Base-by-base conservation (phyloP, 2,329 filamentous ascomycete genomes). In the Cladosporium velox region DNA sequence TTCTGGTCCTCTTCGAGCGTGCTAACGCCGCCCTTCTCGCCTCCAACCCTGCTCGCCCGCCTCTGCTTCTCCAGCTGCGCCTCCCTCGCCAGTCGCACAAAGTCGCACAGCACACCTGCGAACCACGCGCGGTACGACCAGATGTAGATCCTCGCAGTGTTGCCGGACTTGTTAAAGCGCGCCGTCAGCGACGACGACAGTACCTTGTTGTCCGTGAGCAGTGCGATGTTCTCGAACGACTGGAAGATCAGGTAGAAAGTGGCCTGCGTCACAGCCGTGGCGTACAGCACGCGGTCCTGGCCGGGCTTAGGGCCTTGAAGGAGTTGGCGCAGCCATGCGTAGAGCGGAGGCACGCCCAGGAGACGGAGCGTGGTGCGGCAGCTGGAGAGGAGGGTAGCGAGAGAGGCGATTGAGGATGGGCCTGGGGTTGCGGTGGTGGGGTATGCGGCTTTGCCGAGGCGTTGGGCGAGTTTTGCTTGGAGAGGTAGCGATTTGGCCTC, bases 341-440 rank as follows among this genome's bases (percentile, higher is more conserved):
- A 82, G 34, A 82, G 74, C 3, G 80, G 79, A 47, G 81, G 74
- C 21, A 79, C 72, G 49, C 79, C 80, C 64, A 81, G 78, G 32
- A 81, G 74, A 54, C 80, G 79, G 52, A 82, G 77, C 2, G 78
- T 81, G 34, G 79, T 80, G 66, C 80, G 77, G 63, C 79, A 76
- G 65, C 76, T 77, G 21, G 78, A 79, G 66, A 82, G 74, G 65
- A 82, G 71, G 61, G 73, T 72, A 26, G 77, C 80, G 65, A 77
- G 72, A 28, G 78, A 75, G 44, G 75, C 74, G 68, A 76, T 71
- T 26, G 69, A 67, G 65, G 73, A 73, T 14, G 77, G 65, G 21
- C 68, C 70, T 21, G 70, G 67, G 34, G 67, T 68, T 49, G 68
- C 61, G 54, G 66, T 68, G 21, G 72, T 72, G 14, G 67, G 35